These are phyloP conservation scores for Dichomitus squalens DNA, from an alignment of 1,284 basidiomycete species.

Conservation along the genomic window DNA sequence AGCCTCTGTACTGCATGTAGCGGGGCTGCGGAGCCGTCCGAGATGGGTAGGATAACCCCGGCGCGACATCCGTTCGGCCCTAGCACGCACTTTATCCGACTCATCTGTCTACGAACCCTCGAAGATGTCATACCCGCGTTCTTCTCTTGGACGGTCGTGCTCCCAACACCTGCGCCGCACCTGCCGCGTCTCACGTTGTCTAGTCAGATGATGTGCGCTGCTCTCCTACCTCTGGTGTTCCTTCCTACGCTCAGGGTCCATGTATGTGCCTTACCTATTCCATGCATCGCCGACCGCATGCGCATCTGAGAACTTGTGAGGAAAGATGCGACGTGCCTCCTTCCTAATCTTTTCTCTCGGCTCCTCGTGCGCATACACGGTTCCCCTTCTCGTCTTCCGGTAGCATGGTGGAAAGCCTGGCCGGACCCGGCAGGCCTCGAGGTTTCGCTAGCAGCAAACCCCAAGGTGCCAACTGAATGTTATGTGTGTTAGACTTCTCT, in stretches of 20 bases:
- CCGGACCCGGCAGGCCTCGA: neutral
- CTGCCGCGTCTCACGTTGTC: slow-evolving; percentile 19
- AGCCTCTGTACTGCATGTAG: slow-evolving; percentile 4
- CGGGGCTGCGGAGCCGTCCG: neutral
- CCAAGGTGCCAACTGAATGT: neutral
- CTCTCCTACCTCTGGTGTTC: slow-evolving; percentile 12
- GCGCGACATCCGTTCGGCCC: slow-evolving; percentile 6
- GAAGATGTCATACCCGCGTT: slow-evolving; percentile 17
- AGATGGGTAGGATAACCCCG: slow-evolving; percentile 10
- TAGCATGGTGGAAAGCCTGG: neutral
- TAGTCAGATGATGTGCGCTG: slow-evolving; percentile 24
- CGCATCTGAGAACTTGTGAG: slow-evolving; percentile 13
- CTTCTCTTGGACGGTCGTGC: slow-evolving; percentile 17
- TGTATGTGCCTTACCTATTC: slow-evolving; percentile 4
- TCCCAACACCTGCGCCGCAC: slow-evolving; percentile 4
- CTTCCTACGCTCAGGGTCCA: slow-evolving; percentile 23
- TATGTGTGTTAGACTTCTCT: neutral
- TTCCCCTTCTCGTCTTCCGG: neutral
- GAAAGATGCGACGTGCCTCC: slow-evolving; percentile 4
- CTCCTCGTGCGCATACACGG: neutral
- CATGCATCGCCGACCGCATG: slow-evolving; percentile 5
- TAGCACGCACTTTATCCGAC: slow-evolving; percentile 20
- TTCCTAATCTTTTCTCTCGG: slow-evolving; percentile 3
- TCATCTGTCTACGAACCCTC: slow-evolving; percentile 19
- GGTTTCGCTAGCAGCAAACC: neutral